Evolutionary conservation across 2,329 filamentous ascomycete species (phyloP).

Genomic region (Stagonosporopsis rhizophila): DNA sequence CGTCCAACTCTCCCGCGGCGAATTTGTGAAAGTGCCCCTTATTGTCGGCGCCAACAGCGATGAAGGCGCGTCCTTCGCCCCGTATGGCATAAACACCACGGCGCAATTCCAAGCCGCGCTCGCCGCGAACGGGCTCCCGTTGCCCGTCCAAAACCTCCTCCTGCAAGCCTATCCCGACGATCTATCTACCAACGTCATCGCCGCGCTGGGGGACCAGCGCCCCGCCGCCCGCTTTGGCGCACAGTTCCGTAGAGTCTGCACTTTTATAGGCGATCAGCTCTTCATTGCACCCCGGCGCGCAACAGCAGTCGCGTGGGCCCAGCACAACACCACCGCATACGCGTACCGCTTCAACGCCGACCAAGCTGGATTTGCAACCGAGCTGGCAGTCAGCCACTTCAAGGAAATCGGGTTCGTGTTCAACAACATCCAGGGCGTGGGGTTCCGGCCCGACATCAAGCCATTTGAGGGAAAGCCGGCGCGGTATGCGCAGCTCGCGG

Average conservation of each 20-base stretch:
- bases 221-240: conserved; percentile 23
- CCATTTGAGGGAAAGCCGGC: conserved; percentile 37
- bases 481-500: conserved; percentile 44
- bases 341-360: conserved; percentile 66
- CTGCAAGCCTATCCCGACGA: conserved; percentile 28
- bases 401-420: conserved; percentile 54
- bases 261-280: conserved; percentile 57
- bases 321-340: conserved; percentile 57
- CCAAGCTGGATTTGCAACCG: conserved; percentile 43
- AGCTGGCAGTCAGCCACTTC: conserved; percentile 59
- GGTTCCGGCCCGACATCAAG: conserved; percentile 43
- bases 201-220: conserved; percentile 17
- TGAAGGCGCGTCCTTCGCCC: conserved; percentile 65
- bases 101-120: conserved; percentile 54
- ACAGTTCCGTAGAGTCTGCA: too few species aligned
- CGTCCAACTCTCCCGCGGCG: conserved; percentile 61
- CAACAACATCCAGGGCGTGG: conserved; percentile 50
- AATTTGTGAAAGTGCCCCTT: conserved; percentile 68
- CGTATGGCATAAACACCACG: conserved; percentile 61
- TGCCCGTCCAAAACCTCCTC: conserved; percentile 6
- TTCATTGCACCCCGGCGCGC: conserved; percentile 63
- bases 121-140: conserved; percentile 5
- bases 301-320: conserved; percentile 57
- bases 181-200: conserved; percentile 20
- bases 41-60: conserved; percentile 68